These are phyloP conservation scores for Colletotrichum endophyticum DNA, from an alignment of 2,329 filamentous ascomycete species.

Conservation along the genomic window DNA sequence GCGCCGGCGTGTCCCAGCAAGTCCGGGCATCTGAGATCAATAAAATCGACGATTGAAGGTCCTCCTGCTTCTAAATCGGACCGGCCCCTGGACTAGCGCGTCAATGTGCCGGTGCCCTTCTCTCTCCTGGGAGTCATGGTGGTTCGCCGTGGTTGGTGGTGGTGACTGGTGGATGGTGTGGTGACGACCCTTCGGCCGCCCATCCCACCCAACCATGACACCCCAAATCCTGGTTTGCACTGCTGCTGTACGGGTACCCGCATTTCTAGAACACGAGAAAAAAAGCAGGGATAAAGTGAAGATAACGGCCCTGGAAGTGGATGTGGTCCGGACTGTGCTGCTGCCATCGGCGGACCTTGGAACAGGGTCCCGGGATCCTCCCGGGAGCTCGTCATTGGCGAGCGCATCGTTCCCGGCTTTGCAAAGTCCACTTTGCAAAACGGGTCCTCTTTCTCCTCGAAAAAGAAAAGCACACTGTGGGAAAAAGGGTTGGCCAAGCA, in stretches of 20 bases:
- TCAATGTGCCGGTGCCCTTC: constrained; percentile 11
- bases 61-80: constrained; percentile 18
- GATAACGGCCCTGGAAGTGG: constrained; percentile 13
- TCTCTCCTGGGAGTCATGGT: background rate
- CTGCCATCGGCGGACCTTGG: background rate
- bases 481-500: background rate
- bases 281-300: constrained; percentile 10
- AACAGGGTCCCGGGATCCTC: background rate
- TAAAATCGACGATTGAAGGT: constrained; percentile 12
- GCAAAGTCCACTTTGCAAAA: background rate
- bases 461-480: background rate
- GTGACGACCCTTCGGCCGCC: background rate
- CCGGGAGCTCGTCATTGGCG: background rate
- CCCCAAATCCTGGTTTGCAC: background rate
- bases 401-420: background rate
- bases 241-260: background rate
- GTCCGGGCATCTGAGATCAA: constrained; percentile 4
- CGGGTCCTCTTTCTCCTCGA: background rate
- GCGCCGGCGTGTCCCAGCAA: background rate
- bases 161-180: background rate
- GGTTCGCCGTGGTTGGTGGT: background rate
- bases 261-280: constrained; percentile 20
- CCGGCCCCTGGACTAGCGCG: constrained; percentile 16
- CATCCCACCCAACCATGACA: background rate
- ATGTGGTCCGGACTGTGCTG: background rate